Conservation (phyloP, 192 early-diverging fungal genomes). For the Tieghemiomyces parasiticus region DNA sequence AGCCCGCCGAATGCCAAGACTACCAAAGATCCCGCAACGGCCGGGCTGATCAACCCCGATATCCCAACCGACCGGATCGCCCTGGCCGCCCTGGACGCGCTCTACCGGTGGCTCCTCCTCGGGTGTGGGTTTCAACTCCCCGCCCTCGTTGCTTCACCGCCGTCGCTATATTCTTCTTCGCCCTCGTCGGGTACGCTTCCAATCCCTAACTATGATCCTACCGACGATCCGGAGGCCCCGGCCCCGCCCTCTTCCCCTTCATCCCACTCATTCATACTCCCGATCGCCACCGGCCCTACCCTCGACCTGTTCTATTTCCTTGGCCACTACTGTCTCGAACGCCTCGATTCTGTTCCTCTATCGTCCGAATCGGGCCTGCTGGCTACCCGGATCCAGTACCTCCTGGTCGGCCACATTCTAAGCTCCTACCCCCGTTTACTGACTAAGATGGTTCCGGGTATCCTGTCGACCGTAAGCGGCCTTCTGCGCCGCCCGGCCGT, state of each 20-base stretch:
- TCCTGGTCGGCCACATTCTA: not conserved
- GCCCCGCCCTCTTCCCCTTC: not conserved
- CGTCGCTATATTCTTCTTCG: too few relatives aligned
- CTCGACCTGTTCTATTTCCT: slow-evolving; percentile 1
- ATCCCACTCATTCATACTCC: not conserved
- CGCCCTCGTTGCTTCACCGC: too few relatives aligned
- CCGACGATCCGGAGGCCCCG: not conserved
- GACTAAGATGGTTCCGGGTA: slow-evolving; percentile 2
- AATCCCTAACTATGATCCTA: not conserved
- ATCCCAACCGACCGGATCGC: not conserved
- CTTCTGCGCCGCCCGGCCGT: not conserved
- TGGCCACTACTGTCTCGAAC: not conserved
- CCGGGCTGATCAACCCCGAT: not conserved
- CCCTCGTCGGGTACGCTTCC: not conserved
- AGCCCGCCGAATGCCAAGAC: not conserved
- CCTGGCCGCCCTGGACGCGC: not conserved
- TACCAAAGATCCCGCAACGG: not conserved
- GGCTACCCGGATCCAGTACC: not conserved
- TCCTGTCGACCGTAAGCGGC: not conserved
- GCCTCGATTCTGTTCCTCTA: not conserved
- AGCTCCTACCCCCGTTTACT: not conserved
- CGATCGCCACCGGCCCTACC: not conserved
- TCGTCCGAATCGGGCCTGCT: not conserved
- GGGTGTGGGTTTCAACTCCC: not conserved
- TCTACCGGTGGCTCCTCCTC: not conserved